These are phyloP conservation scores for Pichia sp. DNA, from an alignment of 1,139 yeast genomes.

Conservation along the genomic window DNA sequence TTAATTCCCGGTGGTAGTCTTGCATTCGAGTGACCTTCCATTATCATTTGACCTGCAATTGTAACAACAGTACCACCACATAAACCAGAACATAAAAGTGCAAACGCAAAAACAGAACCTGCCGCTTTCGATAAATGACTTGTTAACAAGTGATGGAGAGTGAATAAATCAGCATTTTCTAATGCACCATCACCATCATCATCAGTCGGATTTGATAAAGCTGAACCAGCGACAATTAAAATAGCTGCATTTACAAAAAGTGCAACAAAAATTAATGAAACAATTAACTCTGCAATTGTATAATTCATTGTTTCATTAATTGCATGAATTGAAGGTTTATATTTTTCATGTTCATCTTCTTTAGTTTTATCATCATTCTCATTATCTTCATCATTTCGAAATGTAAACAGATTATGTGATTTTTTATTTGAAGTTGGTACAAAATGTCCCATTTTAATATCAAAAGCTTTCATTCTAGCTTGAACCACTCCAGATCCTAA, in stretches of 20 bases:
- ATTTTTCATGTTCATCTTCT: conserved; percentile 22
- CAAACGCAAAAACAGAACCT: conserved; percentile 86
- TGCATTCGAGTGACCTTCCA: conserved; percentile 90
- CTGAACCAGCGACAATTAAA: conserved; percentile 79
- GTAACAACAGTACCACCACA: conserved; percentile 99
- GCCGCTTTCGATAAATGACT: conserved; percentile 82
- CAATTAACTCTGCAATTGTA: conserved; percentile 69
- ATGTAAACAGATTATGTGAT: conserved; percentile 17
- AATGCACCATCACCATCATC: conserved; percentile 46
- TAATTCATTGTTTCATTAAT: conserved; percentile 63
- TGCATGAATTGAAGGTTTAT: conserved; percentile 67
- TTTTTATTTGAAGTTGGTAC: conserved; percentile 27
- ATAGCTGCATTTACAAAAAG: conserved; percentile 82
- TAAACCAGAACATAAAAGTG: conserved; percentile 91
- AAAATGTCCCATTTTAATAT: conserved; percentile 55
- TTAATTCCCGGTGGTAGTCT: conserved; percentile 81
- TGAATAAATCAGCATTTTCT: conserved; percentile 67
- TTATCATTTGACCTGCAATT: conserved; percentile 92
- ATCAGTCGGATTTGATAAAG: conserved; percentile 59
- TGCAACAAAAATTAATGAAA: conserved; percentile 74
- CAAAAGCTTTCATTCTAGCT: conserved; percentile 79
- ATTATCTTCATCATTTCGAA: conserved; percentile 9
- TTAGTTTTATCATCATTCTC: conserved; percentile 2
- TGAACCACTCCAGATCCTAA: conserved; percentile 92
- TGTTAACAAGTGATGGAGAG: conserved; percentile 71